Evolutionary conservation across 2,329 filamentous ascomycete species (phyloP), one percentile per base, ranked within the genome.

Genomic region (Tolypocladium nubicola): DNA sequence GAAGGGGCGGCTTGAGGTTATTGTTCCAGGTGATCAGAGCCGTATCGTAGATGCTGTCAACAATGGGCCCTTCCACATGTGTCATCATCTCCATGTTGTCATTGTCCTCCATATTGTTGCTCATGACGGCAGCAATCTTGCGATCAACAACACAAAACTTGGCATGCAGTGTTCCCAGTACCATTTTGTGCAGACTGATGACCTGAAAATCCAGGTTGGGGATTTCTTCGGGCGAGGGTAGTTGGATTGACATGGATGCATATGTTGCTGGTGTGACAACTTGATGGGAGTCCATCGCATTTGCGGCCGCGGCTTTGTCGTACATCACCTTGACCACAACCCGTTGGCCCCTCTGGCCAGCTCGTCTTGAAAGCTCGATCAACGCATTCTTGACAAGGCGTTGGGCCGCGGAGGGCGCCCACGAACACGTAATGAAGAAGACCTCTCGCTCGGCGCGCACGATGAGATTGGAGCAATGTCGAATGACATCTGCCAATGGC

Each of bases 31-130:
- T 87, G 9, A 91, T 77, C 43, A 91, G 68, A 0, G 86, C 86
- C 61, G 85, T 85, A 61, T 93, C 89, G 66, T 90, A 91, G 30
- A 92, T 70, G 1, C 83, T 83, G 63, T 91, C 86, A 0, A 92
- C 88, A 58, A 92, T 88, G 0, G 87, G 82, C 0, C 89, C 89
- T 71, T 92, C 87, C 0, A 90, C 67, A 57, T 89, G 87, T 3
- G 82, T 77, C 80, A 90, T 85, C 88, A 93, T 91, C 69, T 93
- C 89, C 57, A 91, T 59, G 62, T 93, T 93, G 63, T 89, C 86
- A 56, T 90, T 92, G 61, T 90, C 84, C 68, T 84, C 78, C 54
- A 92, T 87, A 64, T 92, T 93, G 68, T 90, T 90, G 72, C 87
- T 91, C 71, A 88, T 86, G 1, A 92, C 68, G 1, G 89, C 74